Conservation (phyloP, 148 eudicot genomes). For the Rhododendron griersonianum region DNA sequence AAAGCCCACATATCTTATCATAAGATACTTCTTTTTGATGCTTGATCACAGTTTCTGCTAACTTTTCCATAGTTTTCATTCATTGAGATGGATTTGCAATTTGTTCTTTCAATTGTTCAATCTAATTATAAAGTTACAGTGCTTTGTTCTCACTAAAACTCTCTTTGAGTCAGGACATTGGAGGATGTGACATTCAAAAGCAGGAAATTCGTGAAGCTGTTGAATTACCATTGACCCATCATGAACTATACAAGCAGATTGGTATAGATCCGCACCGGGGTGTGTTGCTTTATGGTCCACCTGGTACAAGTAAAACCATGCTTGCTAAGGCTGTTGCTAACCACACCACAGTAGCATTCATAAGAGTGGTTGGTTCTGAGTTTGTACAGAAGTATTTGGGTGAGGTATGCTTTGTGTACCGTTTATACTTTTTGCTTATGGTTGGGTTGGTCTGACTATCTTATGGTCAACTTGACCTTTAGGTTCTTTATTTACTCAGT, state of each 20-base stretch:
- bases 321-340: slow-evolving; percentile 49
- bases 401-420: slow-evolving; percentile 10
- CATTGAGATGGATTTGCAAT: not conserved
- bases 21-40: not conserved
- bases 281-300: slow-evolving; percentile 42
- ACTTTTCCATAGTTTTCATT: not conserved
- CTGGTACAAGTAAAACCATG: slow-evolving; percentile 49
- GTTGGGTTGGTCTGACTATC: not conserved
- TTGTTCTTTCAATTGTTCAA: not conserved
- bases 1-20: not conserved
- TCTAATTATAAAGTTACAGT: not conserved
- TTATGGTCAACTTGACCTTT: not conserved
- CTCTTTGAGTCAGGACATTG: slow-evolving; percentile 34
- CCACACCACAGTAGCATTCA: slow-evolving; percentile 36
- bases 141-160: not conserved
- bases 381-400: slow-evolving; percentile 38
- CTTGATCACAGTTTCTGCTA: not conserved
- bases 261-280: slow-evolving; percentile 48
- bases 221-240: slow-evolving; percentile 45
- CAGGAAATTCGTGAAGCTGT: slow-evolving; percentile 56
- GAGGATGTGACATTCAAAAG: slow-evolving; percentile 58
- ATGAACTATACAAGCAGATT: slow-evolving; percentile 40
- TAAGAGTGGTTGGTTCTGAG: slow-evolving; percentile 42
- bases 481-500: not conserved
- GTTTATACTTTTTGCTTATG: not conserved